These are phyloP conservation scores for Pseudogymnoascus sp. DNA, from an alignment of 2,329 filamentous ascomycete genomes.

Conservation along the genomic window DNA sequence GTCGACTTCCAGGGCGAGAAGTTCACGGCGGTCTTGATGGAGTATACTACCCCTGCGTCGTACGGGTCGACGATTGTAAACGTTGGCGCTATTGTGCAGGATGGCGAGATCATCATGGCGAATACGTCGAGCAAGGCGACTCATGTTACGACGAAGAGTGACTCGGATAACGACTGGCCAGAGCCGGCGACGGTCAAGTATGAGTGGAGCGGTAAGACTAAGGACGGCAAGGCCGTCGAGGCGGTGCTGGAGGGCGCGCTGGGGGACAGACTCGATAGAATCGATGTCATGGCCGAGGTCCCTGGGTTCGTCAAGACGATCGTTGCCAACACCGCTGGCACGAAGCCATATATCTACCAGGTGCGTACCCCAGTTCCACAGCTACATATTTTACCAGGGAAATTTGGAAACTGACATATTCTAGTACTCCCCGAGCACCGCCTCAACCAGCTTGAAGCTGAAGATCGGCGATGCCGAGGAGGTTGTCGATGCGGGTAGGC, in stretches of 20 bases:
- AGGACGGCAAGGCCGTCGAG: conserved; percentile 64
- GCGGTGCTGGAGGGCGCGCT: conserved; percentile 63
- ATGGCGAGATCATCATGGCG: conserved; percentile 70
- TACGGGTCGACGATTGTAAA: conserved; percentile 80
- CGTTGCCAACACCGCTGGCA: conserved; percentile 78
- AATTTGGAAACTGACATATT: background rate
- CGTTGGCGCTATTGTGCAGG: conserved; percentile 73
- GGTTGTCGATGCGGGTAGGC: conserved; percentile 63
- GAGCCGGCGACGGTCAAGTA: conserved; percentile 71
- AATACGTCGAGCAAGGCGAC: conserved; percentile 56
- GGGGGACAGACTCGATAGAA: conserved; percentile 63
- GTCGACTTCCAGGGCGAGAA: conserved; percentile 79
- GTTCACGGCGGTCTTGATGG: conserved; percentile 88
- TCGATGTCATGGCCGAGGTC: conserved; percentile 95
- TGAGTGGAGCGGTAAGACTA: conserved; percentile 68
- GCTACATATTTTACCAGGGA: background rate
- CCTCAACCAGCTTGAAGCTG: conserved; percentile 65
- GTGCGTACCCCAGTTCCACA: conserved; percentile 37
- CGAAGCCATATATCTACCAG: conserved; percentile 97
- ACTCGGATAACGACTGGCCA: conserved; percentile 78
- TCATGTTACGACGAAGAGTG: conserved; percentile 62
- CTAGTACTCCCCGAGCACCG: conserved; percentile 61
- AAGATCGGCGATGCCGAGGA: conserved; percentile 71
- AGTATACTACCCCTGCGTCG: conserved; percentile 87
- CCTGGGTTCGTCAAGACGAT: conserved; percentile 93